Percentiles rank a stretch among this genome's conserved stretches.
Conservation (phyloP, 306 rosid species). For the Lotus japonicus region DNA sequence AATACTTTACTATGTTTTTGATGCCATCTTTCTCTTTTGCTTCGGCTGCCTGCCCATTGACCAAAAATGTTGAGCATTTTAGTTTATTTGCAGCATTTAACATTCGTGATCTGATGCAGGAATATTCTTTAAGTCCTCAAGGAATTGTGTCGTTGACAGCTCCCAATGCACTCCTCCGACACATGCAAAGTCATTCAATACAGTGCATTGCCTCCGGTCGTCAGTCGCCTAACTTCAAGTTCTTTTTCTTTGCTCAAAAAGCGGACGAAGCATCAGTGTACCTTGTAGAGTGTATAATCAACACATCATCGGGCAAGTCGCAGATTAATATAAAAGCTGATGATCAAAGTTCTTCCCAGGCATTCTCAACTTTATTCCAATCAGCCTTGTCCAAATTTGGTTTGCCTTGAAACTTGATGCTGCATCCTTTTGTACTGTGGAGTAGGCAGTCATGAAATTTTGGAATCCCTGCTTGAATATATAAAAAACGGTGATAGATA, state of each 20-base stretch:
- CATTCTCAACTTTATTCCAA: conserved; percentile 67
- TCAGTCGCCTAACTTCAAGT: conserved; percentile 82
- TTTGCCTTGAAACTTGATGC: conserved; percentile 33
- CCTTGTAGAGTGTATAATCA: conserved; percentile 90
- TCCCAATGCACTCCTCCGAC: conserved; percentile 63
- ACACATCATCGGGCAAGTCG: conserved; percentile 78
- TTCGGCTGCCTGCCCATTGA: not conserved
- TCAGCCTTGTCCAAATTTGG: conserved; percentile 87
- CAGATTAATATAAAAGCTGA: conserved; percentile 86
- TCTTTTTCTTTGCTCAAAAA: conserved; percentile 95
- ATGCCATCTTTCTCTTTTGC: not conserved
- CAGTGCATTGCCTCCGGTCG: conserved; percentile 98
- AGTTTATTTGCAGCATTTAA: not conserved
- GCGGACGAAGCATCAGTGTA: conserved; percentile 66
- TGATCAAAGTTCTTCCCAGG: conserved; percentile 68
- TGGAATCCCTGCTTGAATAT: conserved; percentile 23
- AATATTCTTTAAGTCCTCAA: conserved; percentile 55
- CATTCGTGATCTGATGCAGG: conserved; percentile 46
- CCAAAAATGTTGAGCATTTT: not conserved
- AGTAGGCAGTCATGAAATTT: conserved; percentile 13
- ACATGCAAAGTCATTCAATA: conserved; percentile 84
- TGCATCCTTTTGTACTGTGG: conserved; percentile 12
- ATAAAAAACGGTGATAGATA: conserved; percentile 14
- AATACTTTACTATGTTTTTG: not conserved
- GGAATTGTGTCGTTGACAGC: conserved; percentile 61